Conservation (phyloP, 805 yeast species). For the Scheffersomyces ergatensis region DNA sequence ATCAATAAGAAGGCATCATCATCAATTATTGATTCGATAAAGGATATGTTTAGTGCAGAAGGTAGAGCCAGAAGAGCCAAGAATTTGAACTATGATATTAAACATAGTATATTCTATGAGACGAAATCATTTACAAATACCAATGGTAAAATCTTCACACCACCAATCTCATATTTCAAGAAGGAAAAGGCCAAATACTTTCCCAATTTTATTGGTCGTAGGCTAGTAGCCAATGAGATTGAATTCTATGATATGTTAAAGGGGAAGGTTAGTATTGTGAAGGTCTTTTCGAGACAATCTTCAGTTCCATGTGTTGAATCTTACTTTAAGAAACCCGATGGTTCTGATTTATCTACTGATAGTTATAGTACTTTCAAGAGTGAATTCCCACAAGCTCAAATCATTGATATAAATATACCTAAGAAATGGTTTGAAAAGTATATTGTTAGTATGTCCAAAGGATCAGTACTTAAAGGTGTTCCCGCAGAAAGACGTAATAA, state of each 20-base stretch:
- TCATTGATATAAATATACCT: constrained; percentile 74
- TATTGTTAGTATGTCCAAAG: constrained; percentile 49
- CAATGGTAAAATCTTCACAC: constrained; percentile 77
- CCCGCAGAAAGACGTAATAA: constrained; percentile 51
- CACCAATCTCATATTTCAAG: constrained; percentile 80
- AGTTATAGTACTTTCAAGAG: constrained; percentile 36
- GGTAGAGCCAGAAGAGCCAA: constrained; percentile 38
- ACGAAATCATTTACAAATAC: constrained; percentile 58
- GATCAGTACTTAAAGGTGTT: constrained; percentile 39
- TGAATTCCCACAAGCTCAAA: constrained; percentile 55
- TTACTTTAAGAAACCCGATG: constrained; percentile 49
- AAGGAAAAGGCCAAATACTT: constrained; percentile 72
- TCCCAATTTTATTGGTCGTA: constrained; percentile 70
- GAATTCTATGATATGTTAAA: constrained; percentile 37
- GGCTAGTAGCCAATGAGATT: constrained; percentile 39
- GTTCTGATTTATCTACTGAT: constrained; percentile 38
- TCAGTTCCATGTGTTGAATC: constrained; percentile 68
- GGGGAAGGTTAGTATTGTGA: constrained; percentile 59
- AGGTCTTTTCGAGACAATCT: constrained; percentile 63
- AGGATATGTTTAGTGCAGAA: constrained; percentile 27
- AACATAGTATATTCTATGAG: constrained; percentile 44
- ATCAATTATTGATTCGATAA: constrained; percentile 14
- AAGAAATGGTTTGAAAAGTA: constrained; percentile 70
- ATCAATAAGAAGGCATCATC: constrained; percentile 18
- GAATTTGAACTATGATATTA: constrained; percentile 39